phyloP scores from a whole-genome alignment of 2,329 filamentous ascomycete genomes.

The Erysiphe pulchra region DNA sequence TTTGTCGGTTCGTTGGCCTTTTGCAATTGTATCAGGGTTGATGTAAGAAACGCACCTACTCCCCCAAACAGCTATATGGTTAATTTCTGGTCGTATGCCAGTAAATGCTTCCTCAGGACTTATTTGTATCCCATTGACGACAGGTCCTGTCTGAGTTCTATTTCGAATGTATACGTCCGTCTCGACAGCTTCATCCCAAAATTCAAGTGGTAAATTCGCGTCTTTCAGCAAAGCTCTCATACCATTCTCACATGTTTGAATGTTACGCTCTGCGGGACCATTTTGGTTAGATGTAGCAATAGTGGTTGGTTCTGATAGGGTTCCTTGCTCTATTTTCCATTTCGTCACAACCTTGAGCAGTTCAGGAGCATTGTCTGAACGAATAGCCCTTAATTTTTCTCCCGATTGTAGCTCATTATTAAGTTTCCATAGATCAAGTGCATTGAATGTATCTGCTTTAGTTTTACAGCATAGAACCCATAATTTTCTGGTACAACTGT shows the following conservation, averaged over 20 bases:
- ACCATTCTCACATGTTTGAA: background rate
- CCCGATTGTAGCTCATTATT: background rate
- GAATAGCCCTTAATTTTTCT: background rate
- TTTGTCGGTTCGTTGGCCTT: background rate
- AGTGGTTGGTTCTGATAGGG: background rate
- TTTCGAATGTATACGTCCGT: background rate
- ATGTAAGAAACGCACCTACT: background rate
- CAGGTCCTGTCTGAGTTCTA: background rate
- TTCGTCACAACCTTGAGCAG: background rate
- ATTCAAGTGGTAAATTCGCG: background rate
- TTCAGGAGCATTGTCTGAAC: background rate
- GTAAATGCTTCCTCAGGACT: background rate
- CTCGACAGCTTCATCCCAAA: background rate
- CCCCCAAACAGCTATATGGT: background rate
- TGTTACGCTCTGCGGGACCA: background rate
- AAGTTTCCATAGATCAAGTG: background rate
- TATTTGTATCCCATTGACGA: background rate
- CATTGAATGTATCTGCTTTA: background rate
- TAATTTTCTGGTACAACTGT: background rate
- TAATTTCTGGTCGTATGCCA: background rate
- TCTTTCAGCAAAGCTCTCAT: background rate
- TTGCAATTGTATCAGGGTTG: background rate
- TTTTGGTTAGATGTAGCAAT: background rate
- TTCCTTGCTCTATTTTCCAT: background rate
- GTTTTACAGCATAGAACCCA: background rate